Base-by-base conservation (phyloP, 257 asterid genomes). In the Solanum pennellii region DNA sequence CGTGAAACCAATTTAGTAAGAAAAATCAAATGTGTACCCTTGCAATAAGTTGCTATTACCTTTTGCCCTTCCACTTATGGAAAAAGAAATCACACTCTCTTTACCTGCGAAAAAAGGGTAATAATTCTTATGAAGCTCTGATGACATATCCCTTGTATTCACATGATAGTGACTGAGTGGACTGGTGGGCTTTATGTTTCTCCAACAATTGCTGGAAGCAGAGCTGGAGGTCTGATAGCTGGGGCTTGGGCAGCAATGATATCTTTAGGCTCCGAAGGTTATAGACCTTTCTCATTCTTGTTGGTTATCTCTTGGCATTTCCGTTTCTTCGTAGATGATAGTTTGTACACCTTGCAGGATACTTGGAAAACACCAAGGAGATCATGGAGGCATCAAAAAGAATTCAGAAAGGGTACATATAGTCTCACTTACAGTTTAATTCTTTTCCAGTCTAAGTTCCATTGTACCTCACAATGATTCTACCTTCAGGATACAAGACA, bases 221-320 rank as follows among this genome's bases (percentile, higher is more conserved):
- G 98, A 91, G 96, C 99, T 83, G 99, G 99, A 60, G 93, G 97
- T 89, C 92, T 97, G 84, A 91, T 97, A 89, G 99, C 99, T 27
- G 99, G 99, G 52, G 99, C 99, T 87, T 97, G 99, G 99, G 99
- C 99, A 10, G 98, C 99, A 71, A 95, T 97, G 99, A 93, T 97
- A 93, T 93, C 98, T 86, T 91, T 97, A n/a, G 99, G 99, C 85
- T 87, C 93, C 45, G 98, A 97, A 96, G 99, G 99, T 94, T 69
- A 72, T 33, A 82, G 23, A 21, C 75, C 65, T 86, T 65, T 29
- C 59, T 68, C 49, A 20, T 87, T 82, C 86, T 71, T 25, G 77
- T 47, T 83, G 83, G 60, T 82, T 47, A 52, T 84, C 86, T 41
- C 31, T 84, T 12, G 66, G 79, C 44, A 47, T 35, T 75, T 75